Evolutionary conservation across 2,329 filamentous ascomycete genomes (phyloP).

Genomic region (Drechslerella stenobrocha): DNA sequence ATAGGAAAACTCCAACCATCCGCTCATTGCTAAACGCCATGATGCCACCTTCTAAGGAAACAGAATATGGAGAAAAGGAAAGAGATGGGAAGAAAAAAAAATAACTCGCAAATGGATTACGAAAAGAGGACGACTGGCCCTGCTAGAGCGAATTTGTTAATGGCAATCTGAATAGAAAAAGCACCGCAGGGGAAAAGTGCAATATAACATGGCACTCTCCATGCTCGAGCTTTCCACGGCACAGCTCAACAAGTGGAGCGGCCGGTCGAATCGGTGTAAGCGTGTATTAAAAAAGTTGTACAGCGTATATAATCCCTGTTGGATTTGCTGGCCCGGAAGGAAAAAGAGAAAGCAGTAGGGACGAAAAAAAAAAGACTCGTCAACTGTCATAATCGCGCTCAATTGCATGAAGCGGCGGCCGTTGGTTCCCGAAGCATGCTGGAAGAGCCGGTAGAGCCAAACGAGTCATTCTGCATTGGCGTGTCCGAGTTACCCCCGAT

Average conservation of each 20-base stretch:
- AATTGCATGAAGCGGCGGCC: conserved; percentile 44
- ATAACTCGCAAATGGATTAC: background rate
- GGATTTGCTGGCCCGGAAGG: too few species aligned
- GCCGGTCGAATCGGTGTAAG: background rate
- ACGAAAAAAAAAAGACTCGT: conserved; percentile 39
- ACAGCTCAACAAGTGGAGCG: background rate
- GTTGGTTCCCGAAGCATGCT: conserved; percentile 44
- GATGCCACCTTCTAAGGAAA: conserved; percentile 47
- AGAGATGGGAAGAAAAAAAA: conserved; percentile 44
- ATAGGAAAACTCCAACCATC: conserved; percentile 49
- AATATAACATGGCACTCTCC: too few species aligned
- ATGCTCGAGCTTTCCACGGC: background rate
- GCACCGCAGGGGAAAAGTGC: too few species aligned
- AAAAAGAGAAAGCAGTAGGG: too few species aligned
- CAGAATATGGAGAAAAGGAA: conserved; percentile 46
- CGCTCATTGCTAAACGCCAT: conserved; percentile 48
- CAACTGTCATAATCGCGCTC: background rate
- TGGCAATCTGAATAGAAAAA: conserved; percentile 44
- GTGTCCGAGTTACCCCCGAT: conserved; percentile 31
- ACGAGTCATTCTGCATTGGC: conserved; percentile 58
- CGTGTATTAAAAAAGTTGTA: conserved; percentile 3
- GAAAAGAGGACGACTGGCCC: too few species aligned
- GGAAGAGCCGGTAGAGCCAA: conserved; percentile 20
- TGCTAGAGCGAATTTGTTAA: conserved; percentile 19
- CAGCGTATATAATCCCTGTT: background rate